Evolutionary conservation across 768 basidiomycete species (phyloP).

Genomic region (Termitomyces sp.): DNA sequence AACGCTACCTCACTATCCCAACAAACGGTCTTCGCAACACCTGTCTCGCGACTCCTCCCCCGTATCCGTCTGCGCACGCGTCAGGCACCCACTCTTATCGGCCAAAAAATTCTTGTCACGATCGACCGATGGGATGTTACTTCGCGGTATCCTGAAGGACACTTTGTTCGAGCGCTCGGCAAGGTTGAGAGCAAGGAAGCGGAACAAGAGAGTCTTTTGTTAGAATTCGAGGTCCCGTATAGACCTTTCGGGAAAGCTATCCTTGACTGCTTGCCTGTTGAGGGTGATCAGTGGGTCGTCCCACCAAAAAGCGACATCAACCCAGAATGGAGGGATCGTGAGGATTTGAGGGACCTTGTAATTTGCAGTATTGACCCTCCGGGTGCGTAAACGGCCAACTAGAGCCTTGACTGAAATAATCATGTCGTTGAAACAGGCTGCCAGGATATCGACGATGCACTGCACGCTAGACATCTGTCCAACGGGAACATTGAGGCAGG

Average conservation of each 20-base stretch:
- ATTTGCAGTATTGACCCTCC: conserved; percentile 98
- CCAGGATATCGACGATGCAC: conserved; percentile 97
- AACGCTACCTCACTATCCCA: conserved; percentile 74
- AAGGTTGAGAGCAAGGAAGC: conserved; percentile 92
- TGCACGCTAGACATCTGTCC: conserved; percentile 81
- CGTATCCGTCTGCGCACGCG: conserved; percentile 93
- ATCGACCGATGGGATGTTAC: conserved; percentile 89
- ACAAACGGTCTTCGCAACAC: conserved; percentile 92
- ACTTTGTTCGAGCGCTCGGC: conserved; percentile 91
- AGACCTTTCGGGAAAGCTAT: conserved; percentile 96
- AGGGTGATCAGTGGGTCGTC: conserved; percentile 92
- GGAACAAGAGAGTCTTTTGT: conserved; percentile 86
- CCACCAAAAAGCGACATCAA: conserved; percentile 55
- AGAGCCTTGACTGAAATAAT: not conserved
- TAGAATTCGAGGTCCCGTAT: conserved; percentile 96
- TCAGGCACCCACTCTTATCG: conserved; percentile 82
- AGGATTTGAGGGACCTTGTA: conserved; percentile 79
- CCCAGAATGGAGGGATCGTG: conserved; percentile 70
- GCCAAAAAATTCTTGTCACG: conserved; percentile 93
- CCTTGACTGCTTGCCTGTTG: conserved; percentile 78
- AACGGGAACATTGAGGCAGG: conserved; percentile 97
- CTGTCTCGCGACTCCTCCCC: conserved; percentile 85
- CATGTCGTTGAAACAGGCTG: conserved; percentile 49
- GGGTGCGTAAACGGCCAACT: conserved; percentile 33
- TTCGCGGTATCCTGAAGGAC: conserved; percentile 92